Percentiles rank a stretch among this genome's conserved stretches.
These are phyloP conservation scores for Rhododendron ovatum DNA, from an alignment of 148 eudicot species.

Conservation along the genomic window DNA sequence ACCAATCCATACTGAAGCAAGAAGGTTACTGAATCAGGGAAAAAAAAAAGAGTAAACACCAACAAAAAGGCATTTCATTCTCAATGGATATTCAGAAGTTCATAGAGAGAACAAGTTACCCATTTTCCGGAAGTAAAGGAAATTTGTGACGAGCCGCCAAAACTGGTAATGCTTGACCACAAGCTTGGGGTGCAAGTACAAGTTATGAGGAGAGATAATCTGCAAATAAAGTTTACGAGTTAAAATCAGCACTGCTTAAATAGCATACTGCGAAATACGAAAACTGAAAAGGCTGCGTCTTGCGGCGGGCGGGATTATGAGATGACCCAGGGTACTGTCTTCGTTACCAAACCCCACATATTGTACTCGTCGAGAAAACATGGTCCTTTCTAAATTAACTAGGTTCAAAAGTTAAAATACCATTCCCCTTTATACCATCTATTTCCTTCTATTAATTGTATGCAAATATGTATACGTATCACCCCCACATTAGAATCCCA, in stretches of 20 bases:
- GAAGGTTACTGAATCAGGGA: neutral
- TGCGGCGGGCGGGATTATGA: neutral
- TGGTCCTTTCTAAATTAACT: neutral
- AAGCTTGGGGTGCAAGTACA: constrained; percentile 82
- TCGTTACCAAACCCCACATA: neutral
- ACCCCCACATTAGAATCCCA: neutral
- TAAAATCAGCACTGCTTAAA: neutral
- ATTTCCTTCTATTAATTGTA: neutral
- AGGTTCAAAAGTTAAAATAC: neutral
- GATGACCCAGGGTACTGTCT: neutral
- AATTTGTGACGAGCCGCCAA: constrained; percentile 94
- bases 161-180: constrained; percentile 89
- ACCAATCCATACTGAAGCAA: neutral
- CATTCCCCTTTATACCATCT: neutral
- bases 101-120: constrained; percentile 37
- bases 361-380: neutral
- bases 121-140: constrained; percentile 95
- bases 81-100: neutral
- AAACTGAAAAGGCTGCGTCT: neutral
- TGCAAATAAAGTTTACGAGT: constrained; percentile 29
- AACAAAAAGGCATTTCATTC: constrained; percentile 3
- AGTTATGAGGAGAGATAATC: constrained; percentile 85
- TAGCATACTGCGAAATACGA: neutral
- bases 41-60: neutral
- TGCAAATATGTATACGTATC: neutral